A percentile compares a stretch with the other conserved stretches of the same genome.
phyloP scores from a whole-genome alignment of 2,329 filamentous ascomycete species.

The Alternaria alternata region DNA sequence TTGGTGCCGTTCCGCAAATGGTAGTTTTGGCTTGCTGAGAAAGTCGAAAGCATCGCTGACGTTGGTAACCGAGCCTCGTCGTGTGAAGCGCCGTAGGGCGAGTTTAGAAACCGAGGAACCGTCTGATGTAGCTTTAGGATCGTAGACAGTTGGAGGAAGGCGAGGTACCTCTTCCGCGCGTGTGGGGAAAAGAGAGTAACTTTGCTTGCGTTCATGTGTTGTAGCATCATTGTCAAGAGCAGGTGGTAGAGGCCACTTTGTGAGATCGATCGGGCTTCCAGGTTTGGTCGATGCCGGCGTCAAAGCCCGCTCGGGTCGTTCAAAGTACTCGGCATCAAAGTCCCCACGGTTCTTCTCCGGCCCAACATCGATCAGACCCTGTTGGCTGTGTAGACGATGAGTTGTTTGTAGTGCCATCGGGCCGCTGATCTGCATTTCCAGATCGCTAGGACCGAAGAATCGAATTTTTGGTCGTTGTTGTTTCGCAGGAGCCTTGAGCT shows the following conservation, averaged over 20 bases:
- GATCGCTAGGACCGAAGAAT: conserved; percentile 55
- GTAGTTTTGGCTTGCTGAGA: conserved; percentile 50
- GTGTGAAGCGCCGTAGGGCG: conserved; percentile 42
- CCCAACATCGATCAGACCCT: conserved; percentile 48
- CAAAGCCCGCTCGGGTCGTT: conserved; percentile 40
- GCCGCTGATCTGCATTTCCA: conserved; percentile 53
- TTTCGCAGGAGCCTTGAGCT: conserved; percentile 50
- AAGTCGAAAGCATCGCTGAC: conserved; percentile 48
- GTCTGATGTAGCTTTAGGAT: conserved; percentile 33
- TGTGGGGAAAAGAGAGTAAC: conserved; percentile 52
- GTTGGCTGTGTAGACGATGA: conserved; percentile 43
- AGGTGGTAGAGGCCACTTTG: conserved; percentile 50
- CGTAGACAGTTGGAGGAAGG: conserved; percentile 51
- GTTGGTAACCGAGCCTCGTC: conserved; percentile 49
- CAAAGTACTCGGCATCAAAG: conserved; percentile 46
- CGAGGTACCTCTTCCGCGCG: conserved; percentile 50
- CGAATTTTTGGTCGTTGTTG: conserved; percentile 59
- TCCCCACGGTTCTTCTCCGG: conserved; percentile 50
- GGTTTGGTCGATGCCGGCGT: conserved; percentile 41
- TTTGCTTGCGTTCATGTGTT: conserved; percentile 39
- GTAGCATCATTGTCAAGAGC: conserved; percentile 30
- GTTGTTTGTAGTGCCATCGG: conserved; percentile 47
- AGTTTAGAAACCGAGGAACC: conserved; percentile 38
- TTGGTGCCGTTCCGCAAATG: conserved; percentile 52
- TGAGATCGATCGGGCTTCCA: conserved; percentile 40